A percentile compares a stretch with the other conserved stretches of the same genome.
Evolutionary conservation across 1,139 yeast genomes (phyloP).

Genomic region (Kodamaea plutei): DNA sequence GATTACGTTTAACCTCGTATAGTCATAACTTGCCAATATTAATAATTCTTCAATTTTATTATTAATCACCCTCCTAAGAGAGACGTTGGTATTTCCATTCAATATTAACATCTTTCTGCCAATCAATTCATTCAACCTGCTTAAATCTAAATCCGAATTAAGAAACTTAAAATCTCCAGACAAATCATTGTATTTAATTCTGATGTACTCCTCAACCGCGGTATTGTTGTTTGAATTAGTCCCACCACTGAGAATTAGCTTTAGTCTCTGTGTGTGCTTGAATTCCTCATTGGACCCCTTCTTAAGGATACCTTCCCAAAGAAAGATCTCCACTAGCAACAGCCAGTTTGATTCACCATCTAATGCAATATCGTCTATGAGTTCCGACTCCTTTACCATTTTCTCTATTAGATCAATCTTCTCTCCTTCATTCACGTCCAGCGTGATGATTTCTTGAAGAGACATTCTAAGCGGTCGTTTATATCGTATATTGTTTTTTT

Average conservation of each 20-base stretch:
- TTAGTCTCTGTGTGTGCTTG: constrained; percentile 4
- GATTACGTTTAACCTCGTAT: constrained; percentile 28
- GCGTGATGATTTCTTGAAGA: no score
- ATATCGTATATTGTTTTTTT: no score
- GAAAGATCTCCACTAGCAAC: constrained; percentile 3
- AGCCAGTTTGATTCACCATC: no score
- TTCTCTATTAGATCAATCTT: no score
- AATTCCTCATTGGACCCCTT: constrained; percentile 3
- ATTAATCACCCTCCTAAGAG: constrained; percentile 16
- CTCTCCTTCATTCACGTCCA: no score
- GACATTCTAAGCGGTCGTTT: no score
- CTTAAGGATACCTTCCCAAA: constrained; percentile 7
- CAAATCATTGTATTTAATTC: constrained; percentile 21
- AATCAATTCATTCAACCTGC: constrained; percentile 31
- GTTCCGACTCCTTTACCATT: no score
- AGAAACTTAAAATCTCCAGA: constrained; percentile 30
- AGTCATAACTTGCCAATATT: constrained; percentile 32
- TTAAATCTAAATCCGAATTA: constrained; percentile 15
- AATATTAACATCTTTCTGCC: constrained; percentile 34
- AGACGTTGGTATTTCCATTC: constrained; percentile 11
- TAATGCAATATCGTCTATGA: no score
- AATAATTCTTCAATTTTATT: constrained; percentile 28
- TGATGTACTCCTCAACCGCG: constrained; percentile 6
- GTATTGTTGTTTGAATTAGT: constrained; percentile 3
- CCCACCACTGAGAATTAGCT: constrained; percentile 4